phyloP scores from a whole-genome alignment of 192 early-diverging fungal species.

The Gaertneriomyces semiglobifer region DNA sequence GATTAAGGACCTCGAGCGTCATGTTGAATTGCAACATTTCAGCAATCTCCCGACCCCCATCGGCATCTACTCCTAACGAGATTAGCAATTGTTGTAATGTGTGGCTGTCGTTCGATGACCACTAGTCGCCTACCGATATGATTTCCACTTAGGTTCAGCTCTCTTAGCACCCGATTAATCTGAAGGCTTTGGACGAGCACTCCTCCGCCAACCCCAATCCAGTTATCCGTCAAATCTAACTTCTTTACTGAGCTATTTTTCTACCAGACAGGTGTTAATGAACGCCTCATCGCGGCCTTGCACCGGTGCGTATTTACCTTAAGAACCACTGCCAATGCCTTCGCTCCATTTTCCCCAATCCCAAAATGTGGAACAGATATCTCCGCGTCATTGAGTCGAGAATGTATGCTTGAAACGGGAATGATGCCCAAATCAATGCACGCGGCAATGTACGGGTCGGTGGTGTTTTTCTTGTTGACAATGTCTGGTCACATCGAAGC shows the following conservation, averaged over 20 bases:
- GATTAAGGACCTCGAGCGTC: slow-evolving; percentile 41
- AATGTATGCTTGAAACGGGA: slow-evolving; percentile 41
- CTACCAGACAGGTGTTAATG: slow-evolving; percentile 2
- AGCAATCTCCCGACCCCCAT: slow-evolving; percentile 38
- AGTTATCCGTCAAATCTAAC: slow-evolving; percentile 48
- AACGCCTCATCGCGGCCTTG: not conserved
- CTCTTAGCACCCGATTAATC: slow-evolving; percentile 36
- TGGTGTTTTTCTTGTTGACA: slow-evolving; percentile 27
- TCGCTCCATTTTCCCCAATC: slow-evolving; percentile 45
- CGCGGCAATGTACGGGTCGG: slow-evolving; percentile 40
- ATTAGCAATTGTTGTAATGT: too few relatives aligned
- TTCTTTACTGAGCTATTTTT: slow-evolving; percentile 31
- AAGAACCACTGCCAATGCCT: slow-evolving; percentile 47
- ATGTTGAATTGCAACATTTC: slow-evolving; percentile 50
- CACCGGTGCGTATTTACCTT: slow-evolving; percentile 28
- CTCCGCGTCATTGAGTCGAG: slow-evolving; percentile 27
- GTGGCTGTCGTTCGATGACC: not conserved
- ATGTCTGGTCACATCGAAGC: slow-evolving; percentile 14
- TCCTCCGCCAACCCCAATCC: slow-evolving; percentile 46
- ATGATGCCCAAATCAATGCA: slow-evolving; percentile 48
- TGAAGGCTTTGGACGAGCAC: slow-evolving; percentile 36
- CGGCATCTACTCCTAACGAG: not conserved
- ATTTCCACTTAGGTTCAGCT: slow-evolving; percentile 46
- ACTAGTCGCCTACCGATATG: slow-evolving; percentile 21
- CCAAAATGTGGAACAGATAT: slow-evolving; percentile 48